A percentile compares a stretch with the other conserved stretches of the same genome.
Conservation (phyloP, 2,329 filamentous ascomycete genomes). For the Xylaria sp. region DNA sequence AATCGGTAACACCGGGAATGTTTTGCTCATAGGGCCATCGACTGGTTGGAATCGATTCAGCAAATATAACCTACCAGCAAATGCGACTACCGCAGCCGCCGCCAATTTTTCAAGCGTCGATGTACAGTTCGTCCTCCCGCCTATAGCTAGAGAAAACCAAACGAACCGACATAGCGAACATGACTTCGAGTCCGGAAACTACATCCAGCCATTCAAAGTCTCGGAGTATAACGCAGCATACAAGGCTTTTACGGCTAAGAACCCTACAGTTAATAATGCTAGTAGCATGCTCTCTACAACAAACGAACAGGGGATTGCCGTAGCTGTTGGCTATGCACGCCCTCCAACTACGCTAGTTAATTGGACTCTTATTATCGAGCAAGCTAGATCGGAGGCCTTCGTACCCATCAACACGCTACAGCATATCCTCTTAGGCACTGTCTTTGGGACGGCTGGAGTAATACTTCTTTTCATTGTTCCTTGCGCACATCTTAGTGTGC, state of each 20-base stretch:
- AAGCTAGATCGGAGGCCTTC: conserved; percentile 78
- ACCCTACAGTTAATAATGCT: conserved; percentile 70
- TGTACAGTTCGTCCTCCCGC: conserved; percentile 72
- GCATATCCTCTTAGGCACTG: conserved; percentile 82
- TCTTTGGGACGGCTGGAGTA: conserved; percentile 83
- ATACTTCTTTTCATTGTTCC: conserved; percentile 79
- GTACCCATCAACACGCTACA: conserved; percentile 79
- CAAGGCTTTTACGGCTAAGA: conserved; percentile 66
- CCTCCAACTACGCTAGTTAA: conserved; percentile 75
- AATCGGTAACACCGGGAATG: conserved; percentile 74
- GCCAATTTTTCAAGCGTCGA: conserved; percentile 55
- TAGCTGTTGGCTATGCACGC: conserved; percentile 84
- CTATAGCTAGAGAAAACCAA: conserved; percentile 54
- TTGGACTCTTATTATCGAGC: conserved; percentile 86
- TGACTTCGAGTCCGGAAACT: conserved; percentile 55
- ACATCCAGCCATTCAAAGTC: conserved; percentile 67
- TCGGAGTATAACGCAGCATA: conserved; percentile 71
- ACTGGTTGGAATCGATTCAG: conserved; percentile 74
- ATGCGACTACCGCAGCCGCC: conserved; percentile 55
- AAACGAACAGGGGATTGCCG: conserved; percentile 76
- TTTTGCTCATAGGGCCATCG: conserved; percentile 76
- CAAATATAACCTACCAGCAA: conserved; percentile 57
- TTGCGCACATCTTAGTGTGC: conserved; percentile 82
- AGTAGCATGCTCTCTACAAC: conserved; percentile 73
- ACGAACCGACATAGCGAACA: conserved; percentile 62